Conservation (phyloP, 1,284 basidiomycete genomes). For the Melampsora americana region DNA sequence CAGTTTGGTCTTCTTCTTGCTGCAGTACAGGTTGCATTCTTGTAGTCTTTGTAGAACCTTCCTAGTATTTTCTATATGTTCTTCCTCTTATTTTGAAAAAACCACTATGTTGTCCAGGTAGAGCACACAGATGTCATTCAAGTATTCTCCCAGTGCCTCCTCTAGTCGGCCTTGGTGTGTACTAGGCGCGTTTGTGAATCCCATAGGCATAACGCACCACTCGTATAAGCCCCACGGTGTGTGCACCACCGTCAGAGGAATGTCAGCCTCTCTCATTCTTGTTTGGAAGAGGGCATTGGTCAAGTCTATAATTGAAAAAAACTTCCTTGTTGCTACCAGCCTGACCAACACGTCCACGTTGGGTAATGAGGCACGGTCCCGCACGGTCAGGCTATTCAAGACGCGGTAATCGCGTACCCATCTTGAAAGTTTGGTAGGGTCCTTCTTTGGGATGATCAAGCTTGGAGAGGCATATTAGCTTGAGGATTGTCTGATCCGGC, state of each 20-base stretch:
- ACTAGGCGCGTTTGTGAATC: conserved; percentile 55
- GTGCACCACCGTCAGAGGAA: conserved; percentile 55
- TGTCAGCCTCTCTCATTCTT: conserved; percentile 56
- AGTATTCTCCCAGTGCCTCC: conserved; percentile 45
- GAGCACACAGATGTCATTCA: conserved; percentile 56
- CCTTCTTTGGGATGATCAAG: conserved; percentile 25
- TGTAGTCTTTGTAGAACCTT: too few relatives aligned
- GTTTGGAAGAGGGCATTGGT: too few relatives aligned
- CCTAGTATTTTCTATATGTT: conserved; percentile 57
- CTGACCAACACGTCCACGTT: conserved; percentile 50
- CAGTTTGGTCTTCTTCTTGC: too few relatives aligned
- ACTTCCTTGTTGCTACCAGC: too few relatives aligned
- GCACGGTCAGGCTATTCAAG: conserved; percentile 45
- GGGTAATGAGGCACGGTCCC: conserved; percentile 23
- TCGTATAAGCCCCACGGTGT: conserved; percentile 57
- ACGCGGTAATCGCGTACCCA: conserved; percentile 45
- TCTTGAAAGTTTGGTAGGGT: conserved; percentile 45
- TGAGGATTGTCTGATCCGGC: conserved; percentile 35
- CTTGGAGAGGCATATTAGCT: conserved; percentile 13
- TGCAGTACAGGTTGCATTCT: too few relatives aligned
- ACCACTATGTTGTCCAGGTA: conserved; percentile 59
- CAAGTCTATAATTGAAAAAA: too few relatives aligned
- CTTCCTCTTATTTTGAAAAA: conserved; percentile 55
- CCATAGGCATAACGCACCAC: conserved; percentile 58
- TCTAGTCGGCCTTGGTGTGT: conserved; percentile 50